These are phyloP conservation scores for Cladophialophora carrionii DNA, from an alignment of 2,329 filamentous ascomycete species.

Conservation along the genomic window DNA sequence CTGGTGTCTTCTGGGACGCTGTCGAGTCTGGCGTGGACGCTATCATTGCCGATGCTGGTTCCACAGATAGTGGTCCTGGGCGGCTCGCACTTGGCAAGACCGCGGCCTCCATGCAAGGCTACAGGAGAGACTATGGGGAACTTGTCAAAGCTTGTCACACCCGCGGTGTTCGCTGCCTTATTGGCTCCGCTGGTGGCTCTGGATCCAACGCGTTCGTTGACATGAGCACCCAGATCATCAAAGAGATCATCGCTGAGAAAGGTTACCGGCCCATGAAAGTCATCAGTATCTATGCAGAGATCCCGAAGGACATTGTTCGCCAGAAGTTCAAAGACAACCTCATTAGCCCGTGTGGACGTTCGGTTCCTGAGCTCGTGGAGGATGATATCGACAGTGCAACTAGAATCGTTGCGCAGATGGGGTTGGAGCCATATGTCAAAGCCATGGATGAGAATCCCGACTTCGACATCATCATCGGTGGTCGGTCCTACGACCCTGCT, in stretches of 20 bases:
- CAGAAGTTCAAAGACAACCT: conserved; percentile 41
- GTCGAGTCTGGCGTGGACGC: conserved; percentile 29
- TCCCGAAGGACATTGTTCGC: conserved; percentile 44
- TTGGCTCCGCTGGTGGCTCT: conserved; percentile 54
- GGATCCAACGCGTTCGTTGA: conserved; percentile 51
- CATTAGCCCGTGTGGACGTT: conserved; percentile 44
- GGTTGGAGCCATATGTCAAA: conserved; percentile 50
- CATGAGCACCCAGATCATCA: conserved; percentile 47
- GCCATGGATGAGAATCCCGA: conserved; percentile 50
- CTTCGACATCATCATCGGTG: conserved; percentile 55
- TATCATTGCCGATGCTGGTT: conserved; percentile 43
- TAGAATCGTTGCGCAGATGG: conserved; percentile 52
- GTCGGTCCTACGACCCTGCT: conserved; percentile 49
- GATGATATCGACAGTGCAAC: conserved; percentile 47
- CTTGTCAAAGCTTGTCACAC: conserved; percentile 45
- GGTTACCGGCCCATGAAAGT: conserved; percentile 39
- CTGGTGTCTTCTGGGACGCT: conserved; percentile 24
- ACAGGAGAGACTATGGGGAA: conserved; percentile 47
- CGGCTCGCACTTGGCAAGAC: conserved; percentile 38
- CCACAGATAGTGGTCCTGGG: conserved; percentile 42
- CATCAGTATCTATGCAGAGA: conserved; percentile 47
- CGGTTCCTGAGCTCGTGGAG: conserved; percentile 48
- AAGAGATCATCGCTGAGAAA: conserved; percentile 42
- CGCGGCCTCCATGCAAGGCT: conserved; percentile 14
- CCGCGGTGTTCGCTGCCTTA: conserved; percentile 47